Percentiles rank a stretch among this genome's conserved stretches.
Evolutionary conservation across 176 grass and related monocot species (phyloP).

Genomic region (Chloris gayana): DNA sequence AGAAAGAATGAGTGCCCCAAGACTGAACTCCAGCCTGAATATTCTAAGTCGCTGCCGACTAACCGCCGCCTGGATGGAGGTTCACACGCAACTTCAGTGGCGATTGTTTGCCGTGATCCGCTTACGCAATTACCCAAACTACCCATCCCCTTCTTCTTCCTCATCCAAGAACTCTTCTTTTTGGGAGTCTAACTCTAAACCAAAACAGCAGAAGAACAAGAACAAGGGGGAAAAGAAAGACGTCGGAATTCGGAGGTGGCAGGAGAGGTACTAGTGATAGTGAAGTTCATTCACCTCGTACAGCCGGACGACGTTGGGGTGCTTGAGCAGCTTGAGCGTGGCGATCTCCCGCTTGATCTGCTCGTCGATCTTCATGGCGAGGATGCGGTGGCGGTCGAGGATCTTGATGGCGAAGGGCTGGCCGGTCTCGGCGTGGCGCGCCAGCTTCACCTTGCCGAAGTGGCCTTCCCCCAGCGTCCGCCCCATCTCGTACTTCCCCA

Average conservation of each 20-base stretch:
- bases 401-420: constrained; percentile 89
- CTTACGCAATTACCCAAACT: constrained; percentile 5
- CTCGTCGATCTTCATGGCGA: constrained; percentile 73
- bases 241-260: neutral
- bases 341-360: constrained; percentile 90
- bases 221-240: neutral
- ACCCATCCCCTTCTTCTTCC: neutral
- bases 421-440: constrained; percentile 62
- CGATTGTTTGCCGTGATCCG: neutral
- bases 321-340: constrained; percentile 79
- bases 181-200: too few relatives aligned
- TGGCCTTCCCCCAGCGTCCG: constrained; percentile 78
- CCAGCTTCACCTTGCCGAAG: constrained; percentile 87
- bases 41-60: neutral
- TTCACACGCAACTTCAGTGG: constrained; percentile 36
- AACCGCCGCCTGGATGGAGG: neutral
- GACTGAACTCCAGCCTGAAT: neutral
- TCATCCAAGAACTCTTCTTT: neutral
- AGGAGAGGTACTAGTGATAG: neutral
- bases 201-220: neutral
- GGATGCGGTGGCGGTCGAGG: constrained; percentile 82
- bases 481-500: constrained; percentile 88
- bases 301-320: constrained; percentile 78
- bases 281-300: constrained; percentile 44
- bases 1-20: neutral